These are phyloP conservation scores for Pseudogymnoascus verrucosus DNA, from an alignment of 2,329 filamentous ascomycete species.

Conservation along the genomic window DNA sequence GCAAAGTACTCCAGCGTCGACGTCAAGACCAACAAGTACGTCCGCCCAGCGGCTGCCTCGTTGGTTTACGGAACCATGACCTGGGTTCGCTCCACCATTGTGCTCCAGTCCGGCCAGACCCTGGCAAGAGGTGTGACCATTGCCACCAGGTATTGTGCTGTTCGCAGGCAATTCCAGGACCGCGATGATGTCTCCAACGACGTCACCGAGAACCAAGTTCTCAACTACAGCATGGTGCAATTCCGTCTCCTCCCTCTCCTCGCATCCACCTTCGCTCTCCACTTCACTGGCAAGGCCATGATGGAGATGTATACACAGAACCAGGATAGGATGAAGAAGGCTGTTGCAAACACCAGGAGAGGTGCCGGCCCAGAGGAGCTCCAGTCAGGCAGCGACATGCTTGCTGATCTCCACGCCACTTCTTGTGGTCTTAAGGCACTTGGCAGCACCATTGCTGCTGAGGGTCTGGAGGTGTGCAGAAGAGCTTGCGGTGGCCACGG, in stretches of 20 bases:
- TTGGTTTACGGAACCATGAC: slow-evolving; percentile 70
- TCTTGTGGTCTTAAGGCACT: slow-evolving; percentile 70
- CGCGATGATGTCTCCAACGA: slow-evolving; percentile 53
- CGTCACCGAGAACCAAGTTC: slow-evolving; percentile 61
- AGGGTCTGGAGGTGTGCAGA: slow-evolving; percentile 67
- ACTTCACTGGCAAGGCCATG: slow-evolving; percentile 72
- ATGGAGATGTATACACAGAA: slow-evolving; percentile 66
- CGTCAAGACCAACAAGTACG: slow-evolving; percentile 58
- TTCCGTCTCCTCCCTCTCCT: slow-evolving; percentile 64
- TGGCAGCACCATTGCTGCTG: slow-evolving; percentile 62
- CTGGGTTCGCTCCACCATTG: slow-evolving; percentile 65
- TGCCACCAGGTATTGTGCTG: slow-evolving; percentile 64
- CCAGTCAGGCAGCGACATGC: slow-evolving; percentile 54
- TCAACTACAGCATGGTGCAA: slow-evolving; percentile 78
- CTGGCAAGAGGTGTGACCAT: slow-evolving; percentile 72
- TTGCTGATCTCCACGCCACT: slow-evolving; percentile 69
- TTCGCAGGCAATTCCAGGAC: slow-evolving; percentile 72
- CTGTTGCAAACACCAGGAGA: slow-evolving; percentile 36
- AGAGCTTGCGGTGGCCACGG: slow-evolving; percentile 72
- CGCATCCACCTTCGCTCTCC: slow-evolving; percentile 67
- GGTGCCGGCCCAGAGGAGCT: slow-evolving; percentile 62
- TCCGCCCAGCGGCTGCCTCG: slow-evolving; percentile 56
- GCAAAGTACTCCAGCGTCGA: slow-evolving; percentile 64
- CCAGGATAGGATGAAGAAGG: slow-evolving; percentile 53
- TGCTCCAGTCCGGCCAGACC: slow-evolving; percentile 63